Base-by-base conservation (phyloP, 2,329 filamentous ascomycete genomes). In the Xylaria hypoxylon region DNA sequence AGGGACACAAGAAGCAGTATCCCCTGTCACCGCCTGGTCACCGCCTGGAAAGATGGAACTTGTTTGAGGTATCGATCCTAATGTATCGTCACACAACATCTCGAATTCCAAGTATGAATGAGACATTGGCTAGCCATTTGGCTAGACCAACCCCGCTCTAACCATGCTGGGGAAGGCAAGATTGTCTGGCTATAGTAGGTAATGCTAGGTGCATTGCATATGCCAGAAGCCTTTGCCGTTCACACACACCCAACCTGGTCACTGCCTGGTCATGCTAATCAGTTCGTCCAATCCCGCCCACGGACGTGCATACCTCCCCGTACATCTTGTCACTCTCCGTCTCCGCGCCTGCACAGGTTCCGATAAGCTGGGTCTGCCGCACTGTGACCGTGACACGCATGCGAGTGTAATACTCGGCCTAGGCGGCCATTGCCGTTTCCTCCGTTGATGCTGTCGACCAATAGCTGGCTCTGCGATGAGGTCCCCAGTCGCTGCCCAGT, bases 341-440 rank as follows among this genome's bases (percentile, higher is more conserved):
- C 63, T 67, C 65, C 60, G 59, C 56, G 42, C 64, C 26, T 50
- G 47, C 52, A 55, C 52, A 64, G 59, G 68, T 70, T 65, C 74
- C 74, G 71, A 72, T 67, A 68, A 68, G 62, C 70, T 72, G 74
- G 74, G 69, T 69, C 74, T 67, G 70, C 71, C 74, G 72, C 74
- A 76, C 74, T 76, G 74, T 76, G 73, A 72, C 70, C 55, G 65
- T 67, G 58, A 67, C 62, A 62, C 68, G 67, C 68, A 71, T 55
- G 52, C 62, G 33, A 70, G 63, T 53, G 67, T 60, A 60, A 63
- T 70, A 71, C 65, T 70, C 63, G 63, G 67, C 68, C 66, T 42
- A 69, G 62, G 61, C 71, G 67, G 68, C 62, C 71, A 61, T 59
- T 70, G 64, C 72, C 68, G 71, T 60, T 56, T 66, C 59, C 69